Base-by-base conservation (phyloP, 192 early-diverging fungal species). In the Pilobolus umbonatus region DNA sequence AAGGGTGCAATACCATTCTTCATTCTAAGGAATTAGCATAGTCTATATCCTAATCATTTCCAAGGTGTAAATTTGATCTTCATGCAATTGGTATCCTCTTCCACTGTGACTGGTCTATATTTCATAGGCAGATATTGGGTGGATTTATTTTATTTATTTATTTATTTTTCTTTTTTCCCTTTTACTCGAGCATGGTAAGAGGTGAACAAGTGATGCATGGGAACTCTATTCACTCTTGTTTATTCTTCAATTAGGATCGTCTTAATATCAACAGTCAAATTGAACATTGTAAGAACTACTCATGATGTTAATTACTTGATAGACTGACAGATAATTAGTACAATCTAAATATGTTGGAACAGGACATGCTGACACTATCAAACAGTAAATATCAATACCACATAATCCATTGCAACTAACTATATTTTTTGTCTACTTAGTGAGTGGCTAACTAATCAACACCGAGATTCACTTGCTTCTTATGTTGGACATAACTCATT, bases 261-360 rank as follows among this genome's bases (percentile, higher is more conserved):
- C 77, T 85, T 60, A 87, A 84, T 51, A 68, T 88, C 46, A 88
- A 89, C 69, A 87, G 86, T 68, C 88, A 90, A 55, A 75, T 90
- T 26, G 88, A 90, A 65, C 88, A 90, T 71, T 71, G 85, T 86
- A 73, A 74, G 83, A 66, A 9, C n/a, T n/a, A n/a, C n/a, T n/a
- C n/a, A n/a, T n/a, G n/a, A n/a, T n/a, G n/a, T n/a, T n/a, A n/a
- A n/a, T n/a, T n/a, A n/a, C n/a, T n/a, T 50, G 6, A 11, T 7
- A 10, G 19, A 15, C 15, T 15, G 28, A 46, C 29, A 46, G 24
- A 1, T 6, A 8, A 39, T 25, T 54, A 86, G 85, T 90, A 32
- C 89, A 92, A 75, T 88, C 86, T 24, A 90, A 89, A 73, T 87
- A 91, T 58, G 86, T 91, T 21, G 92, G 92, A 52, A 95, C 91